Evolutionary conservation across 345 rosid genomes (phyloP), one percentile per base, ranked within the genome.

Genomic region (Noccaea bulbosa): DNA sequence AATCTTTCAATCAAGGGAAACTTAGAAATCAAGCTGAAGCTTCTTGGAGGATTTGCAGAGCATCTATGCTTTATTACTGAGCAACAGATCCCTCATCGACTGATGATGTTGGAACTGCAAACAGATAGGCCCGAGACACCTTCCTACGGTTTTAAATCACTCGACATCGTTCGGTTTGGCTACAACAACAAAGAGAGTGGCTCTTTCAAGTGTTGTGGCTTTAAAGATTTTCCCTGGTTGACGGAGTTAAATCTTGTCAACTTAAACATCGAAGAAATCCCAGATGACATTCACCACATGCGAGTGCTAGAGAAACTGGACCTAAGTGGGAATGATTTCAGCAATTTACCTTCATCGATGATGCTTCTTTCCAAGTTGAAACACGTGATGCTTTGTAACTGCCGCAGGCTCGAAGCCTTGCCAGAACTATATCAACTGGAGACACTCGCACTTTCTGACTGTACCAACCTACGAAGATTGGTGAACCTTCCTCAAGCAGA

Each of bases 381-480:
- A 20, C 35, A 46, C 5, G 5, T 44, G 35, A 12, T 24, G 8
- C 72, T 68, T 35, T 45, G 64, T 56, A 68, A 68, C 54, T 68
- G 72, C 33, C 22, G 55, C 34, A 34, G 1, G 0, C 54, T 55
- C 3, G 44, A 17, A 20, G 4, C 14, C 0, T 6, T 68, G 53
- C 72, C 72, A 33, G 34, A 16, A 32, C 44, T 68, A 7, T 32
- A 3, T 45, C 72, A 68, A 11, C 16, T 68, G 37, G 64, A 68
- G 72, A 7, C 1, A 1, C 72, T 68, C 12, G 34, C n/a, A 45
- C 64, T 68, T 68, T 68, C 72, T 12, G 45, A 68, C 12, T 68
- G 63, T 68, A 44, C 55, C n/a, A 44, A 45, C 12, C 63, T 66
- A 7, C 39, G n/a, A 37, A 6, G 4, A 30, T 52, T 66, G 60